These are phyloP conservation scores for Oryza glumipatula DNA, from an alignment of 176 grass and related monocot genomes.

Conservation along the genomic window DNA sequence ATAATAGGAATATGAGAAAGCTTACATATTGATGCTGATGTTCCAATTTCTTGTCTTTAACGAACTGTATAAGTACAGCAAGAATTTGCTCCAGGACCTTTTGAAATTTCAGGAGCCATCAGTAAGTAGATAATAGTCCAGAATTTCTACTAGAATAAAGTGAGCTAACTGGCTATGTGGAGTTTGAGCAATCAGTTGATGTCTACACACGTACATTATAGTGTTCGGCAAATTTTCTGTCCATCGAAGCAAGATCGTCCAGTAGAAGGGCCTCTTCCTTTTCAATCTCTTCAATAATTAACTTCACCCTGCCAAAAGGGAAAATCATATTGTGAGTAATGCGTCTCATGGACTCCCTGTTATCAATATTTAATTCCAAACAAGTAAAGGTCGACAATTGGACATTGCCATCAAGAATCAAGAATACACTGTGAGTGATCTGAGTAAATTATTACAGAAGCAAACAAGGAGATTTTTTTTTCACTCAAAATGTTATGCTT, in stretches of 20 bases:
- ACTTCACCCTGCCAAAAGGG: constrained; percentile 66
- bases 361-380: constrained; percentile 32
- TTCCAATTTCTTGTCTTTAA: constrained; percentile 96
- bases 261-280: constrained; percentile 85
- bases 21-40: constrained; percentile 98
- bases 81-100: constrained; percentile 99
- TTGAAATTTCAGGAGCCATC: constrained; percentile 20
- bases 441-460: not conserved
- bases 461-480: not conserved
- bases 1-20: constrained; percentile 12
- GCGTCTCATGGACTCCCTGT: not conserved
- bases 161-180: not conserved
- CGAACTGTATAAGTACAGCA: constrained; percentile 87
- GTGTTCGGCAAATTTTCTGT: constrained; percentile 98
- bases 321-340: constrained; percentile 25
- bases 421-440: not conserved
- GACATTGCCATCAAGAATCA: not conserved
- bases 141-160: constrained; percentile 17
- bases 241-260: constrained; percentile 94
- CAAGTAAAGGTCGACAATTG: constrained; percentile 29
- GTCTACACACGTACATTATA: constrained; percentile 67
- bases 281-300: constrained; percentile 94
- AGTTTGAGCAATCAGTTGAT: not conserved
- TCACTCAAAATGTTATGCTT: not conserved
- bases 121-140: constrained; percentile 27